These are phyloP conservation scores for Russula sp. DNA, from an alignment of 768 basidiomycete species.

Conservation along the genomic window DNA sequence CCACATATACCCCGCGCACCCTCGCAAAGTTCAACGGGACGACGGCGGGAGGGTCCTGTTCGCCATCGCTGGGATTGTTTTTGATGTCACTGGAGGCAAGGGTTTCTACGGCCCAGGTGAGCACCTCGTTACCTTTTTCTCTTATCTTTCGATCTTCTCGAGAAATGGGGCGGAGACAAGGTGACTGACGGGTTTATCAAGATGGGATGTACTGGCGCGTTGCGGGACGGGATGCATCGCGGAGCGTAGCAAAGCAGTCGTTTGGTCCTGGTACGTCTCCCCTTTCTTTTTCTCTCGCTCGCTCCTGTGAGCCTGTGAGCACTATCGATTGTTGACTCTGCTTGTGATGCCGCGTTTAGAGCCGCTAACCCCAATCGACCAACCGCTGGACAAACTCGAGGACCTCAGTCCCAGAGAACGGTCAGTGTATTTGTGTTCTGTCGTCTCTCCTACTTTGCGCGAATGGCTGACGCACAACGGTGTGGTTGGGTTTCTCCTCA, in stretches of 20 bases:
- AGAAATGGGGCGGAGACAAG: too few relatives aligned
- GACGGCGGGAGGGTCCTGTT: constrained; percentile 74
- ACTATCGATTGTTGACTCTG: constrained; percentile 11
- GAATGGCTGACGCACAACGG: background rate
- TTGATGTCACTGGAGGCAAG: constrained; percentile 86
- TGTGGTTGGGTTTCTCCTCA: background rate
- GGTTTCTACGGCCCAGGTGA: constrained; percentile 94
- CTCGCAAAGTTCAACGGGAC: constrained; percentile 62
- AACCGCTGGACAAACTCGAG: constrained; percentile 77
- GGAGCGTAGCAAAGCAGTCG: constrained; percentile 98
- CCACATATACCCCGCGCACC: constrained; percentile 76
- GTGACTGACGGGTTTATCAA: constrained; percentile 35
- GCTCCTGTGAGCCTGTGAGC: too few relatives aligned
- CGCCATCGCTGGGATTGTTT: constrained; percentile 84
- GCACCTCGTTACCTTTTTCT: constrained; percentile 31
- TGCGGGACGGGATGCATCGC: constrained; percentile 91
- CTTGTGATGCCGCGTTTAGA: constrained; percentile 44
- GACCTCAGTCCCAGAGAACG: constrained; percentile 80
- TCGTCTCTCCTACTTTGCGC: background rate
- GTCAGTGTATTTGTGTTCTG: constrained; percentile 46
- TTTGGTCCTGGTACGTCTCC: constrained; percentile 73
- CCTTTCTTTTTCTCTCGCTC: background rate
- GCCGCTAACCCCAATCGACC: constrained; percentile 86
- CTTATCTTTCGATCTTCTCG: background rate
- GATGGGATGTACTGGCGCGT: constrained; percentile 98